phyloP scores from a whole-genome alignment of 805 yeast genomes.

The Spathaspora boniae region DNA sequence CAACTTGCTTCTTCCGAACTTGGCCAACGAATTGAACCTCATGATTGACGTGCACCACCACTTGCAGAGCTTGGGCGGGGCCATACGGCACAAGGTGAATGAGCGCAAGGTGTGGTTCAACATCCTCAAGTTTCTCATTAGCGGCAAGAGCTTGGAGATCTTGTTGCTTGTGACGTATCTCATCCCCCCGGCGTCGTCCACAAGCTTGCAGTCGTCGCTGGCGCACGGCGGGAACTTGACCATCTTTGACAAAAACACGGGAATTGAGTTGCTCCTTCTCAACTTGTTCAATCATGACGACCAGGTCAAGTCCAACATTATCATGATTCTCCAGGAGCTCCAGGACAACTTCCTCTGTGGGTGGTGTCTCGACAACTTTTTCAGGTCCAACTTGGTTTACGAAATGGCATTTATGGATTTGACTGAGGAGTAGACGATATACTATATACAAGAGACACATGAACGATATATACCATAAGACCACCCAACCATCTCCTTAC shows the following conservation, averaged over 20 bases:
- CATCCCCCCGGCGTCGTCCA: slow-evolving; percentile 38
- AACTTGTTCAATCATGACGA: slow-evolving; percentile 41
- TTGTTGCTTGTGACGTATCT: slow-evolving; percentile 38
- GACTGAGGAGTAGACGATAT: slow-evolving; percentile 6
- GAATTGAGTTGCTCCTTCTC: slow-evolving; percentile 38
- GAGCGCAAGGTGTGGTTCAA: slow-evolving; percentile 42
- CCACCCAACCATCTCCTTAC: no score
- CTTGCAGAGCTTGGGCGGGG: slow-evolving; percentile 27
- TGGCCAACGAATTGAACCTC: slow-evolving; percentile 38
- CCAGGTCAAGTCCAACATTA: slow-evolving; percentile 35
- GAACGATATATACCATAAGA: slow-evolving; percentile 5
- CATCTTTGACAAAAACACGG: slow-evolving; percentile 42
- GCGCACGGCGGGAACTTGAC: slow-evolving; percentile 39
- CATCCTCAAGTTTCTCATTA: slow-evolving; percentile 38
- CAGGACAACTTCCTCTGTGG: slow-evolving; percentile 43
- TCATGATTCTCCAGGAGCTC: slow-evolving; percentile 42
- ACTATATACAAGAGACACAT: neutral
- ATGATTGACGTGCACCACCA: slow-evolving; percentile 43
- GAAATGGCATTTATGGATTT: slow-evolving; percentile 39
- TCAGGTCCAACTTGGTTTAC: slow-evolving; percentile 36
- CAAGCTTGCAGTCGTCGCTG: slow-evolving; percentile 35
- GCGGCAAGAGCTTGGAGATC: slow-evolving; percentile 39
- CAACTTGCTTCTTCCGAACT: slow-evolving; percentile 30
- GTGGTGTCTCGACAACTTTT: slow-evolving; percentile 39
- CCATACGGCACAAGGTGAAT: slow-evolving; percentile 22